phyloP scores from a whole-genome alignment of 2,329 filamentous ascomycete genomes.

The Penicillium sp. region DNA sequence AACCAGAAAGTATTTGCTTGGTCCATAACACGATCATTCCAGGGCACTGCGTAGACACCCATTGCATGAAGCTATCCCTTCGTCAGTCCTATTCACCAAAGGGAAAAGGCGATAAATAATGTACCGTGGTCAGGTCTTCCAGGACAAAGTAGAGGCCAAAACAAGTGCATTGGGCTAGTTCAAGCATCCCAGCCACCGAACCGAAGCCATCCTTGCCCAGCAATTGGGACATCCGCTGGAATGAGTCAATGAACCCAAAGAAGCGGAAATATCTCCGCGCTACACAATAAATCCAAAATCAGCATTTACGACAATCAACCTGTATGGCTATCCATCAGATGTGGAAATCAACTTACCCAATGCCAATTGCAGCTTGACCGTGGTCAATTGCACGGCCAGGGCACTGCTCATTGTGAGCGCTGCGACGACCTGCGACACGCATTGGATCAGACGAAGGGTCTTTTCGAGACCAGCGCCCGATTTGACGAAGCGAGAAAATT shows the following conservation, averaged over 20 bases:
- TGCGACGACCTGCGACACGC: slow-evolving; percentile 32
- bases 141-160: slow-evolving; percentile 66
- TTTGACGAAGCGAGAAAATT: slow-evolving; percentile 33
- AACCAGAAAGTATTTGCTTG: slow-evolving; percentile 72
- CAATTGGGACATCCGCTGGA: slow-evolving; percentile 51
- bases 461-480: slow-evolving; percentile 37
- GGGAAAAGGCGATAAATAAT: slow-evolving; percentile 29
- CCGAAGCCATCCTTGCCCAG: slow-evolving; percentile 24
- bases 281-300: slow-evolving; percentile 18
- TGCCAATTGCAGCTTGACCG: slow-evolving; percentile 41
- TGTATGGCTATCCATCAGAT: background rate
- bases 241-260: slow-evolving; percentile 65
- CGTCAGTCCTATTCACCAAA: slow-evolving; percentile 3
- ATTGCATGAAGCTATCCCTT: slow-evolving; percentile 46
- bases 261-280: slow-evolving; percentile 64
- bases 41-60: slow-evolving; percentile 44
- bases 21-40: slow-evolving; percentile 48
- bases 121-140: slow-evolving; percentile 62
- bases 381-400: slow-evolving; percentile 32
- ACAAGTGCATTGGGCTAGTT: slow-evolving; percentile 57
- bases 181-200: slow-evolving; percentile 39
- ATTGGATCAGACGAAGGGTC: slow-evolving; percentile 39
- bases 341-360: slow-evolving; percentile 33
- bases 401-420: slow-evolving; percentile 27
- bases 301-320: background rate